A percentile compares a stretch with the other conserved stretches of the same genome.
These are phyloP conservation scores for Coniella lustricola DNA, from an alignment of 2,329 filamentous ascomycete genomes.

Conservation along the genomic window DNA sequence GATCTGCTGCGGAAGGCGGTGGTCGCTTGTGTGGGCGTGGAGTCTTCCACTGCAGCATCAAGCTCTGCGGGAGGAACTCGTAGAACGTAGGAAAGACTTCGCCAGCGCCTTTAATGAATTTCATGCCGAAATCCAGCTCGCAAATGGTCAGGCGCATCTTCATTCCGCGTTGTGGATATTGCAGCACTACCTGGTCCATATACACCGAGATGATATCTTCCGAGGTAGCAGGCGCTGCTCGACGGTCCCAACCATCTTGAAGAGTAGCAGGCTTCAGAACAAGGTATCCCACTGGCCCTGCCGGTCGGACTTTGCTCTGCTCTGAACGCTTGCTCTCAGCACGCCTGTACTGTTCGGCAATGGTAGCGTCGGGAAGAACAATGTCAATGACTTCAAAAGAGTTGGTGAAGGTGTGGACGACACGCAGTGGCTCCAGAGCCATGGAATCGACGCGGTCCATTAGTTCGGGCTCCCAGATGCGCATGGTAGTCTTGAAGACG, in stretches of 20 bases:
- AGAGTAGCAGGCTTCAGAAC: constrained; percentile 38
- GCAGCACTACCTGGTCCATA: constrained; percentile 50
- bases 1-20: constrained; percentile 36
- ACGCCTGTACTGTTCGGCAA: constrained; percentile 37
- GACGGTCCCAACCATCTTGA: constrained; percentile 40
- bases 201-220: constrained; percentile 43
- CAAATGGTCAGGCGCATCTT: constrained; percentile 48
- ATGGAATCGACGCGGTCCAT: constrained; percentile 25
- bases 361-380: constrained; percentile 35
- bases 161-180: constrained; percentile 52
- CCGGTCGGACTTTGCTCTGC: constrained; percentile 24
- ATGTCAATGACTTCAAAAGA: constrained; percentile 57
- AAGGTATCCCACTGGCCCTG: constrained; percentile 39
- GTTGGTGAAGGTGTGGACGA: constrained; percentile 35
- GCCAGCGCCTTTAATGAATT: constrained; percentile 55
- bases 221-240: constrained; percentile 21
- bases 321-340: constrained; percentile 29
- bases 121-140: constrained; percentile 39
- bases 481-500: constrained; percentile 38
- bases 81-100: constrained; percentile 56
- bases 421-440: constrained; percentile 20
- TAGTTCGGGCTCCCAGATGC: constrained; percentile 26
- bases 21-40: constrained; percentile 40
- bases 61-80: constrained; percentile 57
- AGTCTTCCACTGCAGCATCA: constrained; percentile 61